phyloP scores from a whole-genome alignment of 2,329 filamentous ascomycete genomes.

The Beauveria bassiana region DNA sequence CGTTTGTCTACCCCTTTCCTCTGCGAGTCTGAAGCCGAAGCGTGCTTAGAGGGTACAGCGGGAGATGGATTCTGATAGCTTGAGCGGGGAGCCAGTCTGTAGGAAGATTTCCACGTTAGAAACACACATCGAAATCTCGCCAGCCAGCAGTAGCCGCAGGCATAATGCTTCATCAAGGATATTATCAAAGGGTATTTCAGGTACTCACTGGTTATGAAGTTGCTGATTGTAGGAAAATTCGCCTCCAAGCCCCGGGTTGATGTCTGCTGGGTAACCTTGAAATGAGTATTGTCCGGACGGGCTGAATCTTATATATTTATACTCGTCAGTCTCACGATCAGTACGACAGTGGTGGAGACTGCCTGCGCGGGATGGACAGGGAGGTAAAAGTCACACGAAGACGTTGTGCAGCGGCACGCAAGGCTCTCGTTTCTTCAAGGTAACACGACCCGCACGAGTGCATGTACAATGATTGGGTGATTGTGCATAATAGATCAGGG shows the following conservation, averaged over 20 bases:
- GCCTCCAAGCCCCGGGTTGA: no score
- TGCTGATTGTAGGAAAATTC: background rate
- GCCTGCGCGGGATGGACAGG: background rate
- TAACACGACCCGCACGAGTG: conserved; percentile 1
- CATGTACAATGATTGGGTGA: conserved; percentile 2
- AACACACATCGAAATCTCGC: background rate
- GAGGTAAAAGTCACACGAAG: background rate
- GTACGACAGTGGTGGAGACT: background rate
- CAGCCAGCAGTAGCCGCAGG: background rate
- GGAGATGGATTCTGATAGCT: no score
- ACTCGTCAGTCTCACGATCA: conserved; percentile 1
- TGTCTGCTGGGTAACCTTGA: no score
- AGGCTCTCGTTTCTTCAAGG: background rate
- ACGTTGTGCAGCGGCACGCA: background rate
- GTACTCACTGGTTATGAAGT: background rate
- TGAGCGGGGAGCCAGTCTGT: background rate
- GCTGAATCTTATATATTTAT: background rate
- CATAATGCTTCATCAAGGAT: background rate
- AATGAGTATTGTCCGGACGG: background rate
- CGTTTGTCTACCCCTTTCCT: no score
- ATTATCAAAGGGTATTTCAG: background rate
- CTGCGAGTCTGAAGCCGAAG: no score
- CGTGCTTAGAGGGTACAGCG: no score
- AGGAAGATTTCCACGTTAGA: background rate
- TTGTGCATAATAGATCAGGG: background rate